Conservation (phyloP, 768 basidiomycete species). For the Rhizopogon vinicolor region DNA sequence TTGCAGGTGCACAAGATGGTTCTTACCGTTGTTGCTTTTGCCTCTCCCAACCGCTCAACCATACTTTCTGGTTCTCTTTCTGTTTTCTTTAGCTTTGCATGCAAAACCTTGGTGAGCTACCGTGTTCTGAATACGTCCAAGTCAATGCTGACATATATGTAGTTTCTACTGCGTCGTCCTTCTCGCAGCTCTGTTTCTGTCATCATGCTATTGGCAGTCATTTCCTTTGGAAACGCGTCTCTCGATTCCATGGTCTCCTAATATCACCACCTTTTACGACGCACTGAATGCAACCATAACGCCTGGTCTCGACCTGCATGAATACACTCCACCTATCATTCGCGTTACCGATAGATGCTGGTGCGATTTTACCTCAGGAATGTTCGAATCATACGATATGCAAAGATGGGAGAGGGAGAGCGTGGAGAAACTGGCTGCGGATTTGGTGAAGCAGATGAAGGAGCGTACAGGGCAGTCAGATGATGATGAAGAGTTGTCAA, state of each 20-base stretch:
- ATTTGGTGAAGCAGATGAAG: slow-evolving; percentile 29
- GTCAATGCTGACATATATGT: slow-evolving; percentile 7
- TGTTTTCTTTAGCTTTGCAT: slow-evolving; percentile 73
- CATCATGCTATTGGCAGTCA: slow-evolving; percentile 89
- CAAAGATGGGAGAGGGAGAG: slow-evolving; percentile 71
- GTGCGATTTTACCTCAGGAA: slow-evolving; percentile 68
- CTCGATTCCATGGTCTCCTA: slow-evolving; percentile 59
- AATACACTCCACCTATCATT: slow-evolving; percentile 50
- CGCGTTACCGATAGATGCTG: slow-evolving; percentile 77
- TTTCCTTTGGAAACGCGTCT: slow-evolving; percentile 62
- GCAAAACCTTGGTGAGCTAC: slow-evolving; percentile 75
- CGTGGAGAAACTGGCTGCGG: slow-evolving; percentile 40
- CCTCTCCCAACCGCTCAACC: slow-evolving; percentile 79
- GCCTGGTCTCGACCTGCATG: slow-evolving; percentile 30
- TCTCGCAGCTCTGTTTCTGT: slow-evolving; percentile 76
- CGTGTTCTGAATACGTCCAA: neutral
- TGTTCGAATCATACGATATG: slow-evolving; percentile 77
- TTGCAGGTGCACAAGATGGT: slow-evolving; percentile 82
- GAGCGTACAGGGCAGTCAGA: slow-evolving; percentile 18
- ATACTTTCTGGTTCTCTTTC: slow-evolving; percentile 72
- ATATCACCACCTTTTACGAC: slow-evolving; percentile 69
- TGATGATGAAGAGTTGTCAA: slow-evolving; percentile 14
- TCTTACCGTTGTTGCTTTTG: slow-evolving; percentile 68
- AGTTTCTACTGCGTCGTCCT: slow-evolving; percentile 88
- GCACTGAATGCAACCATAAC: slow-evolving; percentile 51